Conservation (phyloP, 495 filamentous ascomycete species). For the Daldinia childiae region DNA sequence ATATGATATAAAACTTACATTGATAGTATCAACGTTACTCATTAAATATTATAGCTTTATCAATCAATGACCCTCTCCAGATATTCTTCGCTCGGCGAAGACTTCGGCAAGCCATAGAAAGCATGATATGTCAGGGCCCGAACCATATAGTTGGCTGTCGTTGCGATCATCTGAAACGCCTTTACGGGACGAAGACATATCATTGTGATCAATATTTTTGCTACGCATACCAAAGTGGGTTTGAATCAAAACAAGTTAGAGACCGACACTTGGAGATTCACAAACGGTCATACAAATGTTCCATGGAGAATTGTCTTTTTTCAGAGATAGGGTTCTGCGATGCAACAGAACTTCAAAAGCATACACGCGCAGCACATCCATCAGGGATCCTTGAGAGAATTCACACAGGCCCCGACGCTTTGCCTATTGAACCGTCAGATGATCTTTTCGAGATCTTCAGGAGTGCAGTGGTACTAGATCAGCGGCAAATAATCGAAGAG, state of each 20-base stretch:
- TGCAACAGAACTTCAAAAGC: slow-evolving; percentile 8
- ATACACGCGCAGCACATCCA: not conserved
- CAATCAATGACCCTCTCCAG: slow-evolving; percentile 14
- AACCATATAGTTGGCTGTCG: slow-evolving; percentile 7
- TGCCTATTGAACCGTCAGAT: not conserved
- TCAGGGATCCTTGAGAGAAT: not conserved
- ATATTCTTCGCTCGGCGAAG: slow-evolving; percentile 10
- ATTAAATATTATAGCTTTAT: not conserved
- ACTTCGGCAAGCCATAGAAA: slow-evolving; percentile 17
- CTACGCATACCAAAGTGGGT: slow-evolving; percentile 19
- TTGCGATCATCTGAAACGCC: not conserved
- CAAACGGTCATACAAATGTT: slow-evolving; percentile 18
- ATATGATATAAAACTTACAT: not conserved
- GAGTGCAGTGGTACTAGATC: slow-evolving; percentile 10
- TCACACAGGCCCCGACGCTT: not conserved
- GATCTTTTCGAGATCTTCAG: not conserved
- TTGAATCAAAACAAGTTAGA: slow-evolving; percentile 3
- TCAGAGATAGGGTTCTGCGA: slow-evolving; percentile 20
- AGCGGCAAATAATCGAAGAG: not conserved
- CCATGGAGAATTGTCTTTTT: slow-evolving; percentile 12
- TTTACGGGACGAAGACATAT: slow-evolving; percentile 25
- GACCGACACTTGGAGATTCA: slow-evolving; percentile 18
- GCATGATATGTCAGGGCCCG: slow-evolving; percentile 3
- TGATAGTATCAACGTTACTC: not conserved
- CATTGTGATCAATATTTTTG: slow-evolving; percentile 29